Base-by-base conservation (phyloP, 164 flowering plant species). In the Warburgia ugandensis region DNA sequence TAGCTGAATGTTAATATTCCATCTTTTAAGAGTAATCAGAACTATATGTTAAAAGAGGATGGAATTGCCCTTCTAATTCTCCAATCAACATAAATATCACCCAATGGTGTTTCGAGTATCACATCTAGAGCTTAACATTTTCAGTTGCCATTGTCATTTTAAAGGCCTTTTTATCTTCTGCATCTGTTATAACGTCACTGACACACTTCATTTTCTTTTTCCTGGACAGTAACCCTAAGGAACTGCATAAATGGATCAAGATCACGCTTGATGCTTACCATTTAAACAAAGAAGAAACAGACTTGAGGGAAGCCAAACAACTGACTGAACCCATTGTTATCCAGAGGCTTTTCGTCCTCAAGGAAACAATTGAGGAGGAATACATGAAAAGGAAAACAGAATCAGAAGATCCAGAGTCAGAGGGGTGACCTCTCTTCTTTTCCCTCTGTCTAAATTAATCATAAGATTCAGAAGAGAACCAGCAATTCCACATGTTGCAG, bases 181-280 rank as follows among this genome's bases (percentile, higher is more conserved):
- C 41, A 9, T 31, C 9, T 52, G n/a, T n/a, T n/a, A n/a, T n/a
- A n/a, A n/a, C n/a, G n/a, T n/a, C n/a, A n/a, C n/a, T n/a, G n/a
- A n/a, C n/a, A 45, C 27, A 20, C 20, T 5, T 50, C 3, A 5
- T 8, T 16, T 50, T 37, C 22, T 48, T 13, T 50, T 22, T 65
- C 47, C 20, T 57, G 62, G 59, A 50, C 83, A 92, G 97, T 20
- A 79, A 78, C 16, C 99, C 99, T 1, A 73, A 82, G 65, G 97
- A 92, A 75, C 79, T 92, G 39, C 89, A 84, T 62, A 82, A 84
- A 61, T 92, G 99, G 99, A 73, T 88, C 13, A 80, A 68, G 54
- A 78, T 82, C 64, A 82, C 88, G 96, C 86, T 92, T 13, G 92
- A 88, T 54, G 88, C 95, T 11, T 86, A 86, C 73, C 75, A 77